These are phyloP conservation scores for Pouteria glomerata DNA, from an alignment of 148 eudicot genomes.

Conservation along the genomic window DNA sequence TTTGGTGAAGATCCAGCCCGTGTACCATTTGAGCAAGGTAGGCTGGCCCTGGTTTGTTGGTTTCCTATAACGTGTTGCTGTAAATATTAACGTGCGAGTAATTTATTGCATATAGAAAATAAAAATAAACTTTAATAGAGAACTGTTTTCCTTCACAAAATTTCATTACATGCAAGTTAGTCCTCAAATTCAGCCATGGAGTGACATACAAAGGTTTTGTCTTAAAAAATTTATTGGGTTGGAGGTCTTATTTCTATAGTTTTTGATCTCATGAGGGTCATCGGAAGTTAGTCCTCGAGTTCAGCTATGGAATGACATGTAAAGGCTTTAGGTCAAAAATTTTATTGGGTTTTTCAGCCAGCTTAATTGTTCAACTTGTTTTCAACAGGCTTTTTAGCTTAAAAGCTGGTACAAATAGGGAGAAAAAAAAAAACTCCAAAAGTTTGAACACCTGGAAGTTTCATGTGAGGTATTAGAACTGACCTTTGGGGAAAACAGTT, in stretches of 20 bases:
- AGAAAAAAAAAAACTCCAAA: too few relatives aligned
- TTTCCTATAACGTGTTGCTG: not conserved
- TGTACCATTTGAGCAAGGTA: constrained; percentile 95
- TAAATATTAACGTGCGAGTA: not conserved
- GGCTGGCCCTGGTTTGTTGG: not conserved
- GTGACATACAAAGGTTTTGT: too few relatives aligned
- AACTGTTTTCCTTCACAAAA: not conserved
- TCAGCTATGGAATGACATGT: not conserved
- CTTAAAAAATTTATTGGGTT: too few relatives aligned
- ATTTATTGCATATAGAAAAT: not conserved
- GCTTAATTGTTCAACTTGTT: too few relatives aligned
- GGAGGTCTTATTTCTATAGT: not conserved
- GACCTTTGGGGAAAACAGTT: too few relatives aligned
- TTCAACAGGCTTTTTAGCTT: too few relatives aligned
- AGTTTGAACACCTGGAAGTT: too few relatives aligned
- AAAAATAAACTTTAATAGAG: not conserved
- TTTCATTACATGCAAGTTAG: not conserved
- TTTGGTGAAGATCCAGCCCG: constrained; percentile 97
- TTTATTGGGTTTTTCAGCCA: not conserved
- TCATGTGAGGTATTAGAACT: too few relatives aligned
- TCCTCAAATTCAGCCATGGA: too few relatives aligned
- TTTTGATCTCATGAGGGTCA: not conserved
- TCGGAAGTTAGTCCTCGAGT: not conserved
- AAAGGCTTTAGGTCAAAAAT: not conserved
- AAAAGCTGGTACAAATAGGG: too few relatives aligned